Evolutionary conservation across 805 yeast genomes (phyloP).

Genomic region (Nakazawaea ernobii): DNA sequence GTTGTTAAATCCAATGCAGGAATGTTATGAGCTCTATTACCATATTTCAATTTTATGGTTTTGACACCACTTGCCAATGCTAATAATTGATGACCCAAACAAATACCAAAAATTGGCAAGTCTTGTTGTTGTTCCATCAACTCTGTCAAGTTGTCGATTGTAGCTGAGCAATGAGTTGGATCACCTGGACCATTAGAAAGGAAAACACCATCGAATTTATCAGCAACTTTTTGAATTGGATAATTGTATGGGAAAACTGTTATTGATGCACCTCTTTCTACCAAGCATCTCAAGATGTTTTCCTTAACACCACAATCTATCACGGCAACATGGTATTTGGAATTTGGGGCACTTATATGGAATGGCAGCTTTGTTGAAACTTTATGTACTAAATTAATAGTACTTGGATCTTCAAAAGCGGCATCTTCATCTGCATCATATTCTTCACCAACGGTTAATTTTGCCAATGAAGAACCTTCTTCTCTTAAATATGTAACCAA

Average conservation of each 20-base stretch:
- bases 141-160: conserved; percentile 67
- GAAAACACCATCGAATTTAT: conserved; percentile 91
- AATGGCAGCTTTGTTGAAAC: conserved; percentile 95
- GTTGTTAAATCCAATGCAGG: conserved; percentile 88
- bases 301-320: conserved; percentile 98
- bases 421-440: conserved; percentile 90
- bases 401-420: conserved; percentile 86
- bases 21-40: conserved; percentile 98
- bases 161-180: conserved; percentile 82
- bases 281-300: conserved; percentile 90
- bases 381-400: conserved; percentile 82
- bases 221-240: conserved; percentile 86
- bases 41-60: conserved; percentile 90
- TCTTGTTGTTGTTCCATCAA: conserved; percentile 59
- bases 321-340: conserved; percentile 77
- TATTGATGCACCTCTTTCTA: conserved; percentile 89
- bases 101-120: conserved; percentile 94
- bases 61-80: conserved; percentile 94
- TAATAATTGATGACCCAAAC: conserved; percentile 94
- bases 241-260: conserved; percentile 96
- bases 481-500: conserved; percentile 91
- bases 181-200: conserved; percentile 97
- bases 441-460: conserved; percentile 84
- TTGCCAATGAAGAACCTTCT: conserved; percentile 90
- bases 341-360: conserved; percentile 65